Percentiles rank a stretch among this genome's conserved stretches.
Evolutionary conservation across 345 rosid genomes (phyloP).

Genomic region (Streptanthus diversifolius): DNA sequence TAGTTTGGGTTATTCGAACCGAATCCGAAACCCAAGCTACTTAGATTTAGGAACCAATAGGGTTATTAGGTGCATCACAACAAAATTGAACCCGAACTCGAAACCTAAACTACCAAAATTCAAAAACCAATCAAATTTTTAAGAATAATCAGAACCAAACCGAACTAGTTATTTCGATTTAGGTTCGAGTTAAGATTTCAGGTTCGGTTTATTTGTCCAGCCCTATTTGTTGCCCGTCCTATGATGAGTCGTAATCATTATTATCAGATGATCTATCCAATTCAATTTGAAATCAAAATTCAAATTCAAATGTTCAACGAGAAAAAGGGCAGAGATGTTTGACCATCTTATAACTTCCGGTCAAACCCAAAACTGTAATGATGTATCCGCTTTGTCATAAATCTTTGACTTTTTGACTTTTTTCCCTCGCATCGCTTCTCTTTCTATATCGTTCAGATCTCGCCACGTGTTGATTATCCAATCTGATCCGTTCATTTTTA

Average conservation of each 20-base stretch:
- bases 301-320: conserved; percentile 1
- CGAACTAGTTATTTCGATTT: too few relatives aligned
- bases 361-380: conserved; percentile 20
- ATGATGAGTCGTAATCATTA: neutral
- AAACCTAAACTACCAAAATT: too few relatives aligned
- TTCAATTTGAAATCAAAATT: neutral
- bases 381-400: conserved; percentile 11
- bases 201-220: too few relatives aligned
- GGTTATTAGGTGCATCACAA: too few relatives aligned
- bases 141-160: too few relatives aligned
- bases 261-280: neutral
- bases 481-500: conserved; percentile 6
- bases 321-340: conserved; percentile 6
- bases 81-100: too few relatives aligned
- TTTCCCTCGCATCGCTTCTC: neutral
- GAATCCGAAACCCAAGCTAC: too few relatives aligned
- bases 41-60: too few relatives aligned
- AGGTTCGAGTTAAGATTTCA: too few relatives aligned
- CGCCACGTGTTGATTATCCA: conserved; percentile 13
- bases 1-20: too few relatives aligned
- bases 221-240: too few relatives aligned
- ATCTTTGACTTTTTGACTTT: conserved; percentile 28
- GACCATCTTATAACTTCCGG: conserved; percentile 13
- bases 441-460: neutral
- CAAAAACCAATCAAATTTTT: too few relatives aligned